A percentile compares a stretch with the other conserved stretches of the same genome.
Conservation (phyloP, 176 grass and related monocot species). For the Oryza longistaminata region DNA sequence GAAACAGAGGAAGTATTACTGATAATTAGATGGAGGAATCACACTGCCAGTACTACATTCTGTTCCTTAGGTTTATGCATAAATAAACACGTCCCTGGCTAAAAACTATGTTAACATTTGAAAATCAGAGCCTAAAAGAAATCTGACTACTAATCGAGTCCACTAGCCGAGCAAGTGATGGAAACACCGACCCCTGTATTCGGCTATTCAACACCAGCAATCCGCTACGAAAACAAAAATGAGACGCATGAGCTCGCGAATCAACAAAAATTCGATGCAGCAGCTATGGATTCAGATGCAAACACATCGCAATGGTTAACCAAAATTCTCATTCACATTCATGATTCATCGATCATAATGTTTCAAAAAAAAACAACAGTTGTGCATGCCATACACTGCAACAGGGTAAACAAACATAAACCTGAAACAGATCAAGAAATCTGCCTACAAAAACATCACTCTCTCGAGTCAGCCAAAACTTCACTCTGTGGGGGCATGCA, state of each 20-base stretch:
- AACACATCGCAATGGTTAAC: background rate
- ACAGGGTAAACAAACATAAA: background rate
- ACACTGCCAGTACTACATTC: too few relatives aligned
- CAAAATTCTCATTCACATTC: conserved; percentile 2
- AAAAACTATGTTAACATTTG: background rate
- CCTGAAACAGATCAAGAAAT: background rate
- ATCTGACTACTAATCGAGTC: too few relatives aligned
- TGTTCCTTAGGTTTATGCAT: too few relatives aligned
- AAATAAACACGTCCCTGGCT: background rate
- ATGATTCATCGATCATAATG: conserved; percentile 22
- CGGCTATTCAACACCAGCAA: background rate
- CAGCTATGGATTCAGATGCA: background rate
- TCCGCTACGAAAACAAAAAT: background rate
- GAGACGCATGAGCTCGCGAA: background rate
- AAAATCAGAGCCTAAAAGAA: background rate
- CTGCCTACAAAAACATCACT: background rate
- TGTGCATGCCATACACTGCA: conserved; percentile 16
- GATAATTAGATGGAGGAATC: too few relatives aligned
- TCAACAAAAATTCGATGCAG: background rate
- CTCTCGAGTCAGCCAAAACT: conserved; percentile 21
- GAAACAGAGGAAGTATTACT: too few relatives aligned
- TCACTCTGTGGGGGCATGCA: background rate
- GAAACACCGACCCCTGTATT: too few relatives aligned
- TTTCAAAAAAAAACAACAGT: conserved; percentile 19
- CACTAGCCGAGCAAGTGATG: too few relatives aligned